Evolutionary conservation across 2,329 filamentous ascomycete species (phyloP), one percentile per base, ranked within the genome.

Genomic region (Penicillium aurantiogriseum): DNA sequence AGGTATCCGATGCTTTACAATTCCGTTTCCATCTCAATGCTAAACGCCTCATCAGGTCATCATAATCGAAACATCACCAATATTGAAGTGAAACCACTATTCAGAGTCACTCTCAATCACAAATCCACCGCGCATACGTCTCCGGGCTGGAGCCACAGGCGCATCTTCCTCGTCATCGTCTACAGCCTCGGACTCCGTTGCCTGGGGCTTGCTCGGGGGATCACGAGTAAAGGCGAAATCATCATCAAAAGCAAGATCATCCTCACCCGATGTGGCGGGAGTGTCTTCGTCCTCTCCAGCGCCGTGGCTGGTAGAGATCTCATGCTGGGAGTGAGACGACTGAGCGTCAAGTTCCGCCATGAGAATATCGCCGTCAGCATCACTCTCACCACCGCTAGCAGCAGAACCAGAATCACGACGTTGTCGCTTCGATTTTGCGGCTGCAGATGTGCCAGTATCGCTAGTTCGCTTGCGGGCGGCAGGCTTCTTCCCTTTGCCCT

Each of bases 81-180:
- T 19, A 47, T 27, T 13, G 11, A 21, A 42, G 39, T 31, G 35
- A 51, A 11, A 7, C 19, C 39, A 43, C 61, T 68, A 78, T 58
- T 78, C 76, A 5, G 76, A 77, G 54, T 78, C 76, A 57, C 74
- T 77, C 15, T 77, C 76, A 57, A 78, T 67, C 33, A 78, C 72
- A 62, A 78, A 77, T 4, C 74, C 75, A 25, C 69, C 74, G 46
- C 72, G 69, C 56, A 73, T 71, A 8, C 73, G 72, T 52, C 74
- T 65, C 46, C 71, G 71, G 47, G 65, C 54, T n/a, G 70, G 60
- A 33, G 61, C 67, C n/a, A 70, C 59, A n/a, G 67, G 66, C 1
- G 51, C 57, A 50, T 75, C 72, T 19, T 72, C 69, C 10, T 73
- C 71, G 5, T 74, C 70, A 13, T 70, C 71, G 21, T 70, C 69